Percentiles rank a stretch among this genome's conserved stretches.
phyloP scores from a whole-genome alignment of 495 filamentous ascomycete genomes.

The Penicillium desertorum region DNA sequence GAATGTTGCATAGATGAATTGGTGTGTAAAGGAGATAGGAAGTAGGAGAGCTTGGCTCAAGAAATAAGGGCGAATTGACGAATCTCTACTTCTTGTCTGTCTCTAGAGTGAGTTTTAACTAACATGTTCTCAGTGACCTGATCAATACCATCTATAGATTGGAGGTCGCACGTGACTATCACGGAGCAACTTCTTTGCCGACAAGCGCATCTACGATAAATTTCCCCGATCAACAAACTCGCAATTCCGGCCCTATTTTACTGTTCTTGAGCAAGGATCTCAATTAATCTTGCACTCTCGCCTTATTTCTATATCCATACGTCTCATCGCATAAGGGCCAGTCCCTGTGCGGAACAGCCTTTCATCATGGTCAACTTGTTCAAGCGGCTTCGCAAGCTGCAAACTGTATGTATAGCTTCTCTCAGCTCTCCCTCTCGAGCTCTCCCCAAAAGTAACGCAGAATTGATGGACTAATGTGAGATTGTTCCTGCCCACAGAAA shows the following conservation, averaged over 20 bases:
- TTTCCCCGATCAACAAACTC: conserved; percentile 29
- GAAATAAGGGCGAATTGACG: background rate
- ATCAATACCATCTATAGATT: conserved; percentile 9
- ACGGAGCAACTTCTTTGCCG: conserved; percentile 32
- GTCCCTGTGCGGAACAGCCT: conserved; percentile 24
- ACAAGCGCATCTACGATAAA: conserved; percentile 28
- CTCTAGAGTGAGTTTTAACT: background rate
- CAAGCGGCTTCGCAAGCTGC: conserved; percentile 76
- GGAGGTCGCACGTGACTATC: conserved; percentile 27
- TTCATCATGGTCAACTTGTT: conserved; percentile 71
- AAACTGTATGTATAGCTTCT: conserved; percentile 58
- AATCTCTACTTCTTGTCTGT: background rate
- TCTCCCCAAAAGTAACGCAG: conserved; percentile 5
- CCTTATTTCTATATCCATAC: background rate
- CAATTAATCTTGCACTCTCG: background rate
- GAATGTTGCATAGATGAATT: background rate
- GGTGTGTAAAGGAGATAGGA: background rate
- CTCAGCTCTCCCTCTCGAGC: background rate
- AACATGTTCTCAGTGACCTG: background rate
- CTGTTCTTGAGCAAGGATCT: background rate
- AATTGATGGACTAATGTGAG: conserved; percentile 5
- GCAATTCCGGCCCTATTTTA: conserved; percentile 5
- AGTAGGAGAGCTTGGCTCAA: background rate
- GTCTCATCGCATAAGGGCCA: conserved; percentile 16
- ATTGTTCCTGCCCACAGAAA: conserved; percentile 23